Conservation (phyloP, 306 rosid species). For the Castanea mollissima region DNA sequence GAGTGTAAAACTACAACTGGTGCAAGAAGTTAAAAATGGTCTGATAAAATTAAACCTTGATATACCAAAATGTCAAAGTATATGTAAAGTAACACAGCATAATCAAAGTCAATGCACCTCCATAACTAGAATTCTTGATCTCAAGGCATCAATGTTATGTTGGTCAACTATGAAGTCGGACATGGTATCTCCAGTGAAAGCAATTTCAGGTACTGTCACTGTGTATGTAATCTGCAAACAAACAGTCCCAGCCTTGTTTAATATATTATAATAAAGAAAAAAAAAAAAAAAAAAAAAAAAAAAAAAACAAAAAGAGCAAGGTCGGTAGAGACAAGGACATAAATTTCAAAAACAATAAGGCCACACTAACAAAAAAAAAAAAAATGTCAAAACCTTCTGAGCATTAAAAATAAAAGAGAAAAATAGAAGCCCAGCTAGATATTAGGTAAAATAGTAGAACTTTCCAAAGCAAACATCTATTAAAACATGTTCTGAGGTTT, state of each 20-base stretch:
- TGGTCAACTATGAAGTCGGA: constrained; percentile 67
- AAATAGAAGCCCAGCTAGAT: not conserved
- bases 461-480: not conserved
- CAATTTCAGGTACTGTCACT: constrained; percentile 70
- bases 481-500: not conserved
- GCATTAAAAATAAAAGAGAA: not conserved
- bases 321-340: not conserved
- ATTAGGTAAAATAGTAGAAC: not conserved
- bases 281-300: not conserved
- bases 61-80: not conserved
- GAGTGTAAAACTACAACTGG: not conserved
- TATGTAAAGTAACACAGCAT: no score
- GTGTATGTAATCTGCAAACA: constrained; percentile 72
- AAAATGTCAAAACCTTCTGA: not conserved
- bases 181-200: constrained; percentile 93
- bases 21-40: not conserved
- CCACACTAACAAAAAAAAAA: not conserved
- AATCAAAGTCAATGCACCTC: constrained; percentile 54
- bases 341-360: not conserved
- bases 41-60: not conserved
- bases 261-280: constrained; percentile 2
- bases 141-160: constrained; percentile 64
- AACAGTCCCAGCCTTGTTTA: constrained; percentile 16
- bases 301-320: not conserved
- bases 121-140: constrained; percentile 75